Base-by-base conservation (phyloP, 1,139 yeast genomes). In the Yamadazyma atmosphaerica region DNA sequence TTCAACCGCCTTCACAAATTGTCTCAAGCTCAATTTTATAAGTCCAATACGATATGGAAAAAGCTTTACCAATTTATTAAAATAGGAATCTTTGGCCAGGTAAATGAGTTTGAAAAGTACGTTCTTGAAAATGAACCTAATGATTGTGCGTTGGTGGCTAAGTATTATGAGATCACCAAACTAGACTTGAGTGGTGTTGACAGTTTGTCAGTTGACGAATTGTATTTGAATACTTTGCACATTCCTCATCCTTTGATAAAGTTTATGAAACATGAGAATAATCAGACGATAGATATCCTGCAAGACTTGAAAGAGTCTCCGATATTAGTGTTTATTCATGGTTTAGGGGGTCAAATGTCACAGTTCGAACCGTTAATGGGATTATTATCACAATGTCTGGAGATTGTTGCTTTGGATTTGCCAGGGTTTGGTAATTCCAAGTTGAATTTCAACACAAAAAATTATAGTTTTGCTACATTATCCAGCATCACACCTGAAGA, bases 381-480 rank as follows among this genome's bases (percentile, higher is more conserved):
- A 30, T 69, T 80, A 40, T 71, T 85, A 41, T 70, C 86, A 21
- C 85, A 82, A 51, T 80, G 85, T 54, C 73, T 81, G 51, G 85
- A 82, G 46, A 70, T 83, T 2, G 54, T 81, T 39, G 72, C 86
- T 1, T 51, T 85, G 15, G 94, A 85, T 52, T 65, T 85, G 38
- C 94, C 94, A 0, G 94, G 94, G 0, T 83, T 83, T 59, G 94
- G 94, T 13, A 72, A 73, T 48, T 76, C 83, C 1, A 65, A 66
- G 32, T 7, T 50, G 9, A 37, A 45, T 8, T 59, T 60, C 34
- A 28, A 14, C 9, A 10, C 11, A 3, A 28, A 28, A 28, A 38
- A 48, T 16, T 42, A 43, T 1, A 18, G 24, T 9, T 45, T 45
- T 35, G 58, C 59, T 30, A 46, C 51, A 26, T 53, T 64, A 17